Evolutionary conservation across 2,329 filamentous ascomycete species (phyloP).

Genomic region (Sclerotinia borealis): DNA sequence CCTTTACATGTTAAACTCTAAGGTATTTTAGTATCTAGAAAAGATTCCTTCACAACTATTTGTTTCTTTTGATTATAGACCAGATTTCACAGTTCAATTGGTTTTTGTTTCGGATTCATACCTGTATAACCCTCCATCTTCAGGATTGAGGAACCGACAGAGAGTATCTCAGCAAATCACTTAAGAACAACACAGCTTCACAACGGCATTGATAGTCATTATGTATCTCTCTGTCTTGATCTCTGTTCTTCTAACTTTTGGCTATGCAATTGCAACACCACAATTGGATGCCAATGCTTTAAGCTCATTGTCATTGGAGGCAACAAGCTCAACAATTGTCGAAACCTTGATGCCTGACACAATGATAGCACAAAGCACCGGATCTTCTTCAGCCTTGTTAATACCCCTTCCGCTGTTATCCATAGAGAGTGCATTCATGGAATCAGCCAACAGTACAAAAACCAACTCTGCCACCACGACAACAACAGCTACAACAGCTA

Average conservation of each 20-base stretch:
- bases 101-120: background rate
- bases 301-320: background rate
- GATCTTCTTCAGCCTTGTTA: too few species aligned
- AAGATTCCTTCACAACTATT: accelerated
- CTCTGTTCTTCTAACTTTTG: background rate
- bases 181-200: background rate
- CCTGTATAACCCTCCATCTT: too few species aligned
- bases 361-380: too few species aligned
- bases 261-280: background rate
- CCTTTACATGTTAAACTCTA: too few species aligned
- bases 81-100: background rate
- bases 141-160: too few species aligned
- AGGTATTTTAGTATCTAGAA: background rate
- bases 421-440: too few species aligned
- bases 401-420: too few species aligned
- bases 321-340: background rate
- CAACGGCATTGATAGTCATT: background rate
- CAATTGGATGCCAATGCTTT: background rate
- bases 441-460: too few species aligned
- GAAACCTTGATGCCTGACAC: background rate
- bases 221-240: background rate
- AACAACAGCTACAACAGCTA: too few species aligned
- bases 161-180: too few species aligned
- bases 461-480: background rate
- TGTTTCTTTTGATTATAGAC: background rate